Evolutionary conservation across 768 basidiomycete genomes (phyloP), one percentile per base, ranked within the genome.

Genomic region (Strobilomyces dryophilus): DNA sequence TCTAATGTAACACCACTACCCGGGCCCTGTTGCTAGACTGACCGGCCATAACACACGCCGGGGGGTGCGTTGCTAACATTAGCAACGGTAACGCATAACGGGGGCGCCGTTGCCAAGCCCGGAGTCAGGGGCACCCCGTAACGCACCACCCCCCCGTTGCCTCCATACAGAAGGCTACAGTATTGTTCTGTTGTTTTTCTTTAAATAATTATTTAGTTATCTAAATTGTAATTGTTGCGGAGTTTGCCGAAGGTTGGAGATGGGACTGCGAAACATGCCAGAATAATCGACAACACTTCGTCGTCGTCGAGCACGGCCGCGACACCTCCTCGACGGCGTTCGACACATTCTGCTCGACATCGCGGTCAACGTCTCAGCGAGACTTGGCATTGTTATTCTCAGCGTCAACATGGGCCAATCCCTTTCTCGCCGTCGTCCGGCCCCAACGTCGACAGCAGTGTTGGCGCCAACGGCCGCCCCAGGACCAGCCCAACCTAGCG

Each of bases 351-450:
- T 36, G 10, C 56, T 37, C 47, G 27, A 4, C 35, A n/a, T 26
- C 8, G 12, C 35, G 35, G 45, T 14, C 35, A 31, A 18, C 29
- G 36, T 41, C 20, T 47, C 44, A 34, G 54, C 20, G 42, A 54
- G 46, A 9, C 42, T 43, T 29, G 37, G 31, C 37, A 31, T 36
- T 34, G 18, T 36, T 15, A 8, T 34, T 49, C 9, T 44, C 42
- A 40, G 35, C 51, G 21, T 51, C 48, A 57, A 47, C 47, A 69
- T 69, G 68, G 68, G 68, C 46, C 68, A 69, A 57, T 59, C 68
- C 17, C 43, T 70, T 29, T 69, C 68, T 57, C 69, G 66, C 40
- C 66, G 70, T 40, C 58, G 35, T 47, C 51, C 56, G 34, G 40
- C 51, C n/a, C 29, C 58, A 51, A 7, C 56, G 8, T 21, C 60